These are phyloP conservation scores for Trichoderma koningii DNA, from an alignment of 2,329 filamentous ascomycete genomes.

Conservation along the genomic window DNA sequence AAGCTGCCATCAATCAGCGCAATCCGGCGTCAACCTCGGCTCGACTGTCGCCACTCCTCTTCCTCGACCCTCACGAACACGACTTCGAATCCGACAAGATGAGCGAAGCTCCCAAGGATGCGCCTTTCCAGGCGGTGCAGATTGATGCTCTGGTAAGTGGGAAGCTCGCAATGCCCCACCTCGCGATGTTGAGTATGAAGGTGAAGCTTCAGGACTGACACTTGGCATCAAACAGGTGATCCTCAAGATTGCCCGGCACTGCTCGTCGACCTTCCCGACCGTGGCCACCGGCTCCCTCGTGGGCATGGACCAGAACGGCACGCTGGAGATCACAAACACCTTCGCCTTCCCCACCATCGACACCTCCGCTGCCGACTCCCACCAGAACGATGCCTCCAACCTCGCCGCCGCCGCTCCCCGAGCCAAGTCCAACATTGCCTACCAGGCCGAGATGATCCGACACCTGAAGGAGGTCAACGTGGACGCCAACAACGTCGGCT, in stretches of 20 bases:
- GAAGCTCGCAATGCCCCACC: slow-evolving; percentile 39
- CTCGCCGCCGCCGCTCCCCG: slow-evolving; percentile 85
- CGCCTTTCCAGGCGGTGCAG: slow-evolving; percentile 82
- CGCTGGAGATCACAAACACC: slow-evolving; percentile 88
- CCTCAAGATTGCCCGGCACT: slow-evolving; percentile 98
- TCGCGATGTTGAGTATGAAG: slow-evolving; percentile 34
- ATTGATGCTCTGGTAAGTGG: slow-evolving; percentile 85
- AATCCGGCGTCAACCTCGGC: slow-evolving; percentile 33
- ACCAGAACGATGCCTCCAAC: slow-evolving; percentile 74
- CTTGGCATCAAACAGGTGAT: slow-evolving; percentile 63
- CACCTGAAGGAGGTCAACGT: slow-evolving; percentile 97
- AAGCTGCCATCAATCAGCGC: slow-evolving; percentile 29
- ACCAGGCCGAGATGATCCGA: slow-evolving; percentile 97
- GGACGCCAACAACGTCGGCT: slow-evolving; percentile 95
- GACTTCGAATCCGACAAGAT: slow-evolving; percentile 45
- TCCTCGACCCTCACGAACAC: background rate
- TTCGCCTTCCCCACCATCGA: slow-evolving; percentile 92
- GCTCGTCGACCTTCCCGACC: slow-evolving; percentile 82
- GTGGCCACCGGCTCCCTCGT: slow-evolving; percentile 87
- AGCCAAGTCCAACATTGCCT: slow-evolving; percentile 83
- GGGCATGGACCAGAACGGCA: slow-evolving; percentile 82
- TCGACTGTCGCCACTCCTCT: slow-evolving; percentile 29
- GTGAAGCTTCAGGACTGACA: slow-evolving; percentile 29
- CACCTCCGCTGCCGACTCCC: slow-evolving; percentile 67
- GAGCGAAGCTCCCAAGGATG: slow-evolving; percentile 64